Evolutionary conservation across 1,284 basidiomycete genomes (phyloP), one percentile per base, ranked within the genome.

Genomic region (Macrocystidia cucumis): DNA sequence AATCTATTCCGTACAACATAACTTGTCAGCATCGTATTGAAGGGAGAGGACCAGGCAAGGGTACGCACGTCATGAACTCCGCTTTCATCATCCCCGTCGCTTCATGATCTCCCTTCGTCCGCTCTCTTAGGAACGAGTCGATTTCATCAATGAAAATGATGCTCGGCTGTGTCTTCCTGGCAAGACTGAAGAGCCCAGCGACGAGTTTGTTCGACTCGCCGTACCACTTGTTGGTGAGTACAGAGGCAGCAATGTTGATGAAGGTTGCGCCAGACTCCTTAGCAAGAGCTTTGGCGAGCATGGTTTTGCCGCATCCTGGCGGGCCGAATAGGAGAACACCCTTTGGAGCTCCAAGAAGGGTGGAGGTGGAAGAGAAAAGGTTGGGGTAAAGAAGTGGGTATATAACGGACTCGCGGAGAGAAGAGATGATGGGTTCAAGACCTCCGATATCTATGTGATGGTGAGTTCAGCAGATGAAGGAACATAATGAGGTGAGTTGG

Each of bases 1-100:
- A 97, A 67, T 2, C 91, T 92, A 49, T 40, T n/a, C n/a, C n/a
- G n/a, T n/a, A n/a, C n/a, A n/a, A n/a, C n/a, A n/a, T n/a, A 40
- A 25, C 34, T 32, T 22, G 28, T 40, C 16, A 41, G 19, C 24
- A 37, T 33, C 16, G 29, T 26, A 4, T 25, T 35, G 21, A 24
- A 36, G 32, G 8, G 25, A 11, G 25, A 9, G 17, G 5, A 37
- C 24, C 7, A 21, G 16, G 8, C 24, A 18, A 31, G 21, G 12
- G 8, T 33, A 65, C 87, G 49, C 60, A 91, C 81, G 91, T 96
- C 93, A 98, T 97, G 57, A 98, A 98, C 55, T 99, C 95, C 1
- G 95, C 95, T 65, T 99, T 98, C 81, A 98, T 96, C 92, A 98
- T 98, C 4, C 85, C 91, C 17, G 92, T 98, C 30, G 93, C 95